phyloP scores from a whole-genome alignment of 2,329 filamentous ascomycete species.

The Apiospora marii region DNA sequence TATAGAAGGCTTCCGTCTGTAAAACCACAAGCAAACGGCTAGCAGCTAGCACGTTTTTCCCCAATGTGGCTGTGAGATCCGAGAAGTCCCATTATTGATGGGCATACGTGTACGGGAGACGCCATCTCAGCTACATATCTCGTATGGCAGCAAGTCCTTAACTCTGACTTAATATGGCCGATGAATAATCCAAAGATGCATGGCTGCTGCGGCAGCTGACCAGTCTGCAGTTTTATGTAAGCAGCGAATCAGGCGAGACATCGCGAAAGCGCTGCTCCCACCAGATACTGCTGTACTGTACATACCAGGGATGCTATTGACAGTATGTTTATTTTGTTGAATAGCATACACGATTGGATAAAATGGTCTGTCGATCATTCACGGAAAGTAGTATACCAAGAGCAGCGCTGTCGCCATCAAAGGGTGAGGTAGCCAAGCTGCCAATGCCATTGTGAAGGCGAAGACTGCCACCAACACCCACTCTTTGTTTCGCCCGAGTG shows the following conservation, averaged over 20 bases:
- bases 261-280: background rate
- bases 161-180: background rate
- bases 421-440: background rate
- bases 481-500: background rate
- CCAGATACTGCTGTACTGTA: no score
- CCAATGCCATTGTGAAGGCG: slow-evolving; percentile 1
- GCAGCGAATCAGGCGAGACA: background rate
- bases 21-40: background rate
- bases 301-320: no score
- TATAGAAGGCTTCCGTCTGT: background rate
- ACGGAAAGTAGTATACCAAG: no score
- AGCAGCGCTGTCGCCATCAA: background rate
- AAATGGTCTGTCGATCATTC: no score
- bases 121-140: background rate
- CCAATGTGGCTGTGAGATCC: background rate
- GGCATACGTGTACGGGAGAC: background rate
- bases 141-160: background rate
- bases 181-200: slow-evolving; percentile 9
- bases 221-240: background rate
- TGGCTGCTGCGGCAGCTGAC: background rate
- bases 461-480: background rate
- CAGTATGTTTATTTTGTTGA: no score
- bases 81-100: slow-evolving; percentile 7
- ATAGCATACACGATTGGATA: no score
- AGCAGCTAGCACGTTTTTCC: background rate